phyloP scores from a whole-genome alignment of 176 grass and related monocot genomes.

The Phyllostachys edulis region DNA sequence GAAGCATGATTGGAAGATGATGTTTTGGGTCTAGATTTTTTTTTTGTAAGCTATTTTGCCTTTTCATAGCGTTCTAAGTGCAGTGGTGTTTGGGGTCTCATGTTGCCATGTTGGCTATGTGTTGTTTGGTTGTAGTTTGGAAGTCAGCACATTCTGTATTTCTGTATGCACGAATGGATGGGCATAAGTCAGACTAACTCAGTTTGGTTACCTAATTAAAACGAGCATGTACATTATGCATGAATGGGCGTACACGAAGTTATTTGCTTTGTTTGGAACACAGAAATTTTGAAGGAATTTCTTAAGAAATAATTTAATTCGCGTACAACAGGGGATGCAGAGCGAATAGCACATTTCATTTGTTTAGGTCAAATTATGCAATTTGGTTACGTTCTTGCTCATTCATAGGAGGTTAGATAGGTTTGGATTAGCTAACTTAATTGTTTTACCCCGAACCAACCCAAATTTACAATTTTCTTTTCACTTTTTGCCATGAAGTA shows the following conservation, averaged over 20 bases:
- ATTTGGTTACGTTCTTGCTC: too few relatives aligned
- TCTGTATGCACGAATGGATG: background rate
- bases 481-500: background rate
- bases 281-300: background rate
- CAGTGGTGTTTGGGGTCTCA: background rate
- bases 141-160: background rate
- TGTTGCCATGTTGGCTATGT: background rate
- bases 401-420: background rate
- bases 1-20: slow-evolving; percentile 24
- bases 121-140: background rate
- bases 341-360: too few relatives aligned
- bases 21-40: background rate
- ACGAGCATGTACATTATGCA: background rate
- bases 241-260: background rate
- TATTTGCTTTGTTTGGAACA: too few relatives aligned
- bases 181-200: too few relatives aligned
- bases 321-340: background rate
- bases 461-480: background rate
- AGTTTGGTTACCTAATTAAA: background rate
- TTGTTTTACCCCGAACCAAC: background rate
- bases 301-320: background rate
- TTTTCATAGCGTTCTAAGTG: background rate
- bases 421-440: background rate
- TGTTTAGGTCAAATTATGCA: too few relatives aligned
- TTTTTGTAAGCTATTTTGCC: background rate